phyloP scores from a whole-genome alignment of 352 stramenopile genomes.

The Phytophthora pini region DNA sequence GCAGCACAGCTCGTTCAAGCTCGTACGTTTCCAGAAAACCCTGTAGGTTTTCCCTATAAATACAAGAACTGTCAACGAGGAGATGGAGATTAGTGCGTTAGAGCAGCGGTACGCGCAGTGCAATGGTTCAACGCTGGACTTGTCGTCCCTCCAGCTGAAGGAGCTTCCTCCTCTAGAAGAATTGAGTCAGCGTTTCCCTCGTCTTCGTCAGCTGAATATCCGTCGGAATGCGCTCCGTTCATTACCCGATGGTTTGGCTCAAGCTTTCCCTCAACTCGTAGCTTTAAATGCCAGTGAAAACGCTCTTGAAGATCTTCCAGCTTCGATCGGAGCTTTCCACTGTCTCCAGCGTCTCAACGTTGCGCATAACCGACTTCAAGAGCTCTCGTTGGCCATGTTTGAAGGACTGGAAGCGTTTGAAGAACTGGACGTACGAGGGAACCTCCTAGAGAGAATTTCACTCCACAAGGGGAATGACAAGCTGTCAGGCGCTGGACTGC shows the following conservation, averaged over 20 bases:
- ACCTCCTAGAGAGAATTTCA: constrained; percentile 45
- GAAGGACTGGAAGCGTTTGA: constrained; percentile 44
- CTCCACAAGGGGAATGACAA: constrained; percentile 39
- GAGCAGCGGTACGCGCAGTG: constrained; percentile 28
- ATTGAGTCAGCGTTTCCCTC: constrained; percentile 41
- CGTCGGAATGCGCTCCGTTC: constrained; percentile 45
- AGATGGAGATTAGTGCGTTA: constrained; percentile 3
- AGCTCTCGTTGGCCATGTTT: constrained; percentile 39
- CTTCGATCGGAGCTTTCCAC: constrained; percentile 36
- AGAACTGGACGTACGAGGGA: constrained; percentile 50
- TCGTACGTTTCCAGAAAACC: constrained; percentile 61
- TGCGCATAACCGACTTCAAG: constrained; percentile 44
- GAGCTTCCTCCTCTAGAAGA: constrained; percentile 43
- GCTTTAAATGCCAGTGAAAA: constrained; percentile 54
- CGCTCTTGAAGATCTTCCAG: constrained; percentile 37
- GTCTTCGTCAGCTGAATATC: constrained; percentile 54
- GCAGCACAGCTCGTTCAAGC: constrained; percentile 53
- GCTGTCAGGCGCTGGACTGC: constrained; percentile 32
- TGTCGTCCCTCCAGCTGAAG: constrained; percentile 49
- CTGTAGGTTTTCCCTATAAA: constrained; percentile 35
- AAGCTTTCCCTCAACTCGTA: constrained; percentile 46
- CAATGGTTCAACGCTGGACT: constrained; percentile 49
- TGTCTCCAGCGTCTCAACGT: constrained; percentile 57
- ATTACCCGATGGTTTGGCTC: constrained; percentile 43
- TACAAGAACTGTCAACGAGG: constrained; percentile 12